These are phyloP conservation scores for Zygosaccharomyces pseudobailii DNA, from an alignment of 1,139 yeast genomes.

Conservation along the genomic window DNA sequence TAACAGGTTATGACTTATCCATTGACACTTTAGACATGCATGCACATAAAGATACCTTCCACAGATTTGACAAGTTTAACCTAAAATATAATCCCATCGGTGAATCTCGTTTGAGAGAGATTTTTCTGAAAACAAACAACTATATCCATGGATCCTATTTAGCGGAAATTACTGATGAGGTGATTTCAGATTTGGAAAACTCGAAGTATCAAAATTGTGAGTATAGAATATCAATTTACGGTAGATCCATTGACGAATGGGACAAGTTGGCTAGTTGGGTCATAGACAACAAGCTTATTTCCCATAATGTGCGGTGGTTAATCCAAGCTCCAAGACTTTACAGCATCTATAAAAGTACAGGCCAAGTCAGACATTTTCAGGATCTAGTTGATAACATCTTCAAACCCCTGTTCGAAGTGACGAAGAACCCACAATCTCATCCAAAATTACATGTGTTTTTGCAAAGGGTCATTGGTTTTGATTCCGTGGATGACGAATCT, in stretches of 20 bases:
- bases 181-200: slow-evolving; percentile 85
- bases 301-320: slow-evolving; percentile 96
- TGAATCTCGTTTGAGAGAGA: slow-evolving; percentile 92
- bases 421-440: slow-evolving; percentile 74
- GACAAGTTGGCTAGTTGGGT: slow-evolving; percentile 94
- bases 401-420: slow-evolving; percentile 88
- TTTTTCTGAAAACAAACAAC: slow-evolving; percentile 92
- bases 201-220: slow-evolving; percentile 97
- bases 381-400: slow-evolving; percentile 76
- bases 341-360: slow-evolving; percentile 78
- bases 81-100: slow-evolving; percentile 97
- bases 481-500: slow-evolving; percentile 97
- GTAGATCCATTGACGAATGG: slow-evolving; percentile 89
- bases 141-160: slow-evolving; percentile 81
- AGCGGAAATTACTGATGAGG: slow-evolving; percentile 92
- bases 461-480: slow-evolving; percentile 95
- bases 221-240: slow-evolving; percentile 90
- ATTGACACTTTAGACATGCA: slow-evolving; percentile 99
- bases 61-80: slow-evolving; percentile 95
- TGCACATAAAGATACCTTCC: slow-evolving; percentile 97
- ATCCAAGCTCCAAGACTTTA: slow-evolving; percentile 92
- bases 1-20: slow-evolving; percentile 90
- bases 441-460: slow-evolving; percentile 85
- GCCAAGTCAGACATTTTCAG: slow-evolving; percentile 64
- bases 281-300: slow-evolving; percentile 81